These are phyloP conservation scores for Penicillium janthinellum DNA, from an alignment of 2,329 filamentous ascomycete genomes.

Conservation along the genomic window DNA sequence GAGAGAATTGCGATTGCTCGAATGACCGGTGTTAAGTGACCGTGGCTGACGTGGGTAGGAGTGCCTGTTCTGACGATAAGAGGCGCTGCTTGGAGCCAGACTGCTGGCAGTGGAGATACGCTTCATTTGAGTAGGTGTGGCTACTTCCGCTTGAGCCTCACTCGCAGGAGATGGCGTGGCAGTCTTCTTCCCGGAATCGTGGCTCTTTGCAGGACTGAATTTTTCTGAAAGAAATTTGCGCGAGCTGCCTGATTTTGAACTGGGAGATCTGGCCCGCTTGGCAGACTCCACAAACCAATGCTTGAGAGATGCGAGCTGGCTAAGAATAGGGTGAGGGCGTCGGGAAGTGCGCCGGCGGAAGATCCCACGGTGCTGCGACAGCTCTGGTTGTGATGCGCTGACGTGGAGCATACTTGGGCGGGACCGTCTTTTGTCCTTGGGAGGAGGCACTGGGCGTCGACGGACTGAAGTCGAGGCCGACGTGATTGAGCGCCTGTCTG, in stretches of 20 bases:
- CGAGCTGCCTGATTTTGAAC: conserved; percentile 37
- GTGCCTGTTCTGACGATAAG: conserved; percentile 45
- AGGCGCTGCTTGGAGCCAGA: conserved; percentile 45
- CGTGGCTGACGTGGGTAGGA: conserved; percentile 43
- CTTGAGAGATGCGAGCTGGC: conserved; percentile 67
- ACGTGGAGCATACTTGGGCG: conserved; percentile 85
- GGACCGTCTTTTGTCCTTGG: conserved; percentile 80
- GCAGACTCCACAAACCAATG: conserved; percentile 72
- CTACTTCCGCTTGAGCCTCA: conserved; percentile 27
- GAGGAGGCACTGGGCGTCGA: conserved; percentile 76
- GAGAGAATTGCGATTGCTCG: conserved; percentile 67
- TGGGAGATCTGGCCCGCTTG: conserved; percentile 63
- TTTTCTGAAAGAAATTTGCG: conserved; percentile 44
- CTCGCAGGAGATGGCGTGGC: conserved; percentile 26
- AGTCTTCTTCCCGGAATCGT: conserved; percentile 36
- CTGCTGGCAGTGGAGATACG: conserved; percentile 46
- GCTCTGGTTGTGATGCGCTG: conserved; percentile 69
- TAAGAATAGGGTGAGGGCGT: conserved; percentile 64
- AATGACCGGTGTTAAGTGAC: conserved; percentile 37
- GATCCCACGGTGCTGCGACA: conserved; percentile 59
- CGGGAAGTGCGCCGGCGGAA: conserved; percentile 57
- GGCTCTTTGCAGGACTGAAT: conserved; percentile 42
- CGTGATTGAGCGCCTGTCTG: conserved; percentile 62
- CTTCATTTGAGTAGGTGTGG: conserved; percentile 43
- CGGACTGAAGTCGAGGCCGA: conserved; percentile 59